phyloP scores from a whole-genome alignment of 2,329 filamentous ascomycete genomes.

The Diaporthe longicolla region DNA sequence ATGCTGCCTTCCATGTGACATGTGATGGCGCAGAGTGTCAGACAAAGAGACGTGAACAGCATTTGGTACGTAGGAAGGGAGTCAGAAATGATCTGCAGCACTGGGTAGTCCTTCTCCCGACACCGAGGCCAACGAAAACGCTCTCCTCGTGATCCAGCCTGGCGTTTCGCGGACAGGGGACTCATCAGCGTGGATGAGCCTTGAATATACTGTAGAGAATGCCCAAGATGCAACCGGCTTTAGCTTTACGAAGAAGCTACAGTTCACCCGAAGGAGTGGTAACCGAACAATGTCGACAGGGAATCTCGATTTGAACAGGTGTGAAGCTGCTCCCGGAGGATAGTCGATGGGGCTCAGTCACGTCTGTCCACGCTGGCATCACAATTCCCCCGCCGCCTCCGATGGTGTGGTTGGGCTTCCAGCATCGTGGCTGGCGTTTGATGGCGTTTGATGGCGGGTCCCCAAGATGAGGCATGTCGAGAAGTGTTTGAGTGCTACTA shows the following conservation, averaged over 20 bases:
- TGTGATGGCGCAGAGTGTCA: conserved; percentile 12
- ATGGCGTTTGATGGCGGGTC: not conserved
- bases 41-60: conserved; percentile 1
- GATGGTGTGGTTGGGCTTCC: not conserved
- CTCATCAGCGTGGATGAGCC: not conserved
- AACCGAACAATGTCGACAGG: not conserved
- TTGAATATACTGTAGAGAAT: not conserved
- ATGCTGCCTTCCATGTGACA: conserved; percentile 3
- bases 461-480: not conserved
- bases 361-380: not conserved
- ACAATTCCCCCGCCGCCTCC: not conserved
- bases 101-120: not conserved
- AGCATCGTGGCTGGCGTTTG: not conserved
- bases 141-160: not conserved
- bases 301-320: not conserved
- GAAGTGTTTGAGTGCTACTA: not conserved
- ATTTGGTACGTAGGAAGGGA: not conserved
- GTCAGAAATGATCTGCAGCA: conserved; percentile 22
- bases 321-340: not conserved
- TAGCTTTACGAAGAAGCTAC: not conserved
- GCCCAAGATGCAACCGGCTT: not conserved
- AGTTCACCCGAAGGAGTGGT: not conserved
- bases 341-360: not conserved
- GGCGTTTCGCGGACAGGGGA: not conserved
- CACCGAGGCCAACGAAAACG: not conserved